Evolutionary conservation across 2,329 filamentous ascomycete species (phyloP), one percentile per base, ranked within the genome.

Genomic region (Fusarium odoratissimum): DNA sequence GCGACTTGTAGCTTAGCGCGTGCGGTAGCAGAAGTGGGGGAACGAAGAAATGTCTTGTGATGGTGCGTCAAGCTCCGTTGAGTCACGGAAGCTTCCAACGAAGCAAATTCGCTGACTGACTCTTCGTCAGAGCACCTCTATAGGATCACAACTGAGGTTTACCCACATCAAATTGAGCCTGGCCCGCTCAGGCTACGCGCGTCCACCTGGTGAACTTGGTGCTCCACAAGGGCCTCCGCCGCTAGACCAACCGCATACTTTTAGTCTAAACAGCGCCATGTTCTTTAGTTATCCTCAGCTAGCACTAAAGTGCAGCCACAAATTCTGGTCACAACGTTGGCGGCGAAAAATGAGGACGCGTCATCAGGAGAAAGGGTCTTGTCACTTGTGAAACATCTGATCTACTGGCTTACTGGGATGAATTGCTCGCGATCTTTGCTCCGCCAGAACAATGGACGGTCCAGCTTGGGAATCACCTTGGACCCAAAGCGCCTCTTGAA

Each of bases 121-220:
- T 16, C 0, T 19, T 45, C 5, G 7, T 5, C 10, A 28, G 42
- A 6, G 25, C 12, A 19, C 6, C 23, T 19, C 16, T 12, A 28
- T 28, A 28, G 8, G 28, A 28, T 28, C 28, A 8, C 8, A 28
- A 8, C 23, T 19, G 17, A 13, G 17, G 7, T 2, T 19, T 28
- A 13, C 11, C 11, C 8, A 28, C 23, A 5, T 1, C 0, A 16
- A 17, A 3, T 45, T 6, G 4, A 28, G 23, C 42, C 42, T 19
- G 23, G 42, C 23, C 23, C 23, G 23, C 23, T 25, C 23, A 28
- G 42, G 17, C 11, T 28, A 46, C 19, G 44, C 25, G 44, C 44
- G 44, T 46, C 44, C 25, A 44, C 42, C 42, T 28, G 1, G 10
- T 25, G 6, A 28, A 19, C 42, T 45, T 45, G 42, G 17, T 45